Evolutionary conservation across 1,284 basidiomycete species (phyloP).

Genomic region (Grifola frondosa): DNA sequence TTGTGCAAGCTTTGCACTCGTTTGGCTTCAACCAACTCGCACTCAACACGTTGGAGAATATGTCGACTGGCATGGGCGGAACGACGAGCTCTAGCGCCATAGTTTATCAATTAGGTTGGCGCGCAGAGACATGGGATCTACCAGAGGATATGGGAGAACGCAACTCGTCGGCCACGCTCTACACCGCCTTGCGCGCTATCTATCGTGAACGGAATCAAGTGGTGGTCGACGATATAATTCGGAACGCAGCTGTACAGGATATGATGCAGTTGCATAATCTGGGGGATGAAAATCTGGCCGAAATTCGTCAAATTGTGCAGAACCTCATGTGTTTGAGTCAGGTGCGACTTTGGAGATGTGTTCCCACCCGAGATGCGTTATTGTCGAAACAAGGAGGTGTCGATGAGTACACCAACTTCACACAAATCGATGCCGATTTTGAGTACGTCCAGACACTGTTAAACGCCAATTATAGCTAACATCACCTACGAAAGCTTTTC

Average conservation of each 20-base stretch:
- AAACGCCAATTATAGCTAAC: slow-evolving; percentile 8
- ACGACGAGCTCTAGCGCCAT: slow-evolving; percentile 47
- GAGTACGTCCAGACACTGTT: slow-evolving; percentile 50
- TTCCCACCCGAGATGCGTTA: slow-evolving; percentile 39
- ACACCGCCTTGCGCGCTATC: slow-evolving; percentile 75
- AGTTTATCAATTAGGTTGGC: slow-evolving; percentile 83
- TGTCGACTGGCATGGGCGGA: slow-evolving; percentile 35
- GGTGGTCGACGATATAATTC: slow-evolving; percentile 48
- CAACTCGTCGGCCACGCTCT: slow-evolving; percentile 63
- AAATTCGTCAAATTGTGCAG: slow-evolving; percentile 65
- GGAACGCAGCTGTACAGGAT: slow-evolving; percentile 54
- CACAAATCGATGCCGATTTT: slow-evolving; percentile 52
- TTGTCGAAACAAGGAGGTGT: slow-evolving; percentile 35
- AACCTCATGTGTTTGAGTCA: slow-evolving; percentile 81
- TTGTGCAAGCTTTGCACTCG: slow-evolving; percentile 77
- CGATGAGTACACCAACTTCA: slow-evolving; percentile 43
- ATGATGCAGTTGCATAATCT: slow-evolving; percentile 65
- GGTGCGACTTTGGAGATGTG: slow-evolving; percentile 56
- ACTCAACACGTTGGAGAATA: slow-evolving; percentile 54
- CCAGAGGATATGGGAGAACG: slow-evolving; percentile 55
- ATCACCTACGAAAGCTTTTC: slow-evolving; percentile 56
- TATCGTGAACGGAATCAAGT: slow-evolving; percentile 67
- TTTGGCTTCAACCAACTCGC: slow-evolving; percentile 88
- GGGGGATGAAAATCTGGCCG: slow-evolving; percentile 75
- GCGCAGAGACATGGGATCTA: slow-evolving; percentile 90